These are phyloP conservation scores for Funneliformis mosseae DNA, from an alignment of 192 early-diverging fungal genomes.

Conservation along the genomic window DNA sequence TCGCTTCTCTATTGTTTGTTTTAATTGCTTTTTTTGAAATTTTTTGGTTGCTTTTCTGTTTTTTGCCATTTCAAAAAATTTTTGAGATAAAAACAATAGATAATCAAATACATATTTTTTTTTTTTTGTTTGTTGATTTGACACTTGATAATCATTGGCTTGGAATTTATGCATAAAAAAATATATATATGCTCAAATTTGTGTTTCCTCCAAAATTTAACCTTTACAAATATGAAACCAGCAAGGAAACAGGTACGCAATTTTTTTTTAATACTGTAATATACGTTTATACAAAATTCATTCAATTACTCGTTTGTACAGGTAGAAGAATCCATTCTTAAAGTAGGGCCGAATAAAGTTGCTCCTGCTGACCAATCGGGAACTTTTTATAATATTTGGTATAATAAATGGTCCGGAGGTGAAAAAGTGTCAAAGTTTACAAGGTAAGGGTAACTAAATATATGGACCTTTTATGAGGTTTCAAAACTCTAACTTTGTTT, in stretches of 20 bases:
- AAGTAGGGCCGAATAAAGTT: conserved; percentile 17
- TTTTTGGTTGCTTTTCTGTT: conserved; percentile 74
- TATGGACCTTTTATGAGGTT: neutral
- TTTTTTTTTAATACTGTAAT: neutral
- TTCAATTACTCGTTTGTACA: neutral
- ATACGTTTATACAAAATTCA: neutral
- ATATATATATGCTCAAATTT: no score
- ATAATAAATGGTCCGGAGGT: conserved; percentile 43
- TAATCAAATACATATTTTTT: neutral
- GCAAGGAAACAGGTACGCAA: conserved; percentile 19
- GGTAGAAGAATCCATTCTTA: conserved; percentile 20
- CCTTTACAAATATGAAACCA: neutral
- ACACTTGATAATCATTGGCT: no score
- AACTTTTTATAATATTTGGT: conserved; percentile 48
- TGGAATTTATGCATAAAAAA: no score
- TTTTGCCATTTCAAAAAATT: conserved; percentile 52
- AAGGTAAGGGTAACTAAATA: neutral
- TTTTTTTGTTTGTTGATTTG: no score
- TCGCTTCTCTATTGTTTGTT: conserved; percentile 63
- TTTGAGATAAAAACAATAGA: neutral
- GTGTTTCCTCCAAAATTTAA: neutral
- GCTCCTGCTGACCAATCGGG: conserved; percentile 26
- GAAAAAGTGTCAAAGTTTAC: conserved; percentile 12
- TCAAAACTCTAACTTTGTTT: neutral
- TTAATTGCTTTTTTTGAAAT: conserved; percentile 78